Base-by-base conservation (phyloP, 2,329 filamentous ascomycete genomes). In the Bipolaris bicolor region DNA sequence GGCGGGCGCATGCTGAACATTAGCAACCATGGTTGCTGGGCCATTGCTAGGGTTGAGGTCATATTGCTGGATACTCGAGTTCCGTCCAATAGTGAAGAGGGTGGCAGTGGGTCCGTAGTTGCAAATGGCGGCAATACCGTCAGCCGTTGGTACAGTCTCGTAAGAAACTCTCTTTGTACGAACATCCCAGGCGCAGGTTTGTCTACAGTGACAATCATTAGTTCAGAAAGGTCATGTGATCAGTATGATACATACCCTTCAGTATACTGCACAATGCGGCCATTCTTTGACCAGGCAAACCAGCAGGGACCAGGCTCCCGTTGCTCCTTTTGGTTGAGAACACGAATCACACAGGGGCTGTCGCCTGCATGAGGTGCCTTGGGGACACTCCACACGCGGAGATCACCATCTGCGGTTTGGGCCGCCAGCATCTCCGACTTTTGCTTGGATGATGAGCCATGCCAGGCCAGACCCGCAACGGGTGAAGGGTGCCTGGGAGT, bases 211-310 rank as follows among this genome's bases (percentile, higher is more conserved):
- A 49, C 48, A 51, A 50, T 34, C 36, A 62, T 76, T 48, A 76
- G 69, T 54, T 61, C 39, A 37, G 18, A 33, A n/a, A 34, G 31
- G 58, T 26, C 24, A 26, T 43, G 48, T 22, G 45, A 37, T 39
- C 2, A 60, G 60, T 59, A 58, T 57, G 55, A 58, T 52, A 86
- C 91, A 80, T 82, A 97, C 93, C 89, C 88, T 77, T 97, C 92
- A 5, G 91, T 90, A 77, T 88, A 93, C 77, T 99, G 95, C 62
- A 99, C 88, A 64, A 99, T 92, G 65, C 93, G 90, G 37, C 95
- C 95, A 79, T 97, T 98, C 79, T 97, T 98, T 0, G 95, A 98
- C 95, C 95, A 99, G 18, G 88, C 90, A 82, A 97, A 93, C 95
- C 95, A 99, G 74, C 96, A 97, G 36, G 91, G 89, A 1, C 92